Conservation (phyloP, 2,329 filamentous ascomycete genomes). For the Paecilomyces sp. region DNA sequence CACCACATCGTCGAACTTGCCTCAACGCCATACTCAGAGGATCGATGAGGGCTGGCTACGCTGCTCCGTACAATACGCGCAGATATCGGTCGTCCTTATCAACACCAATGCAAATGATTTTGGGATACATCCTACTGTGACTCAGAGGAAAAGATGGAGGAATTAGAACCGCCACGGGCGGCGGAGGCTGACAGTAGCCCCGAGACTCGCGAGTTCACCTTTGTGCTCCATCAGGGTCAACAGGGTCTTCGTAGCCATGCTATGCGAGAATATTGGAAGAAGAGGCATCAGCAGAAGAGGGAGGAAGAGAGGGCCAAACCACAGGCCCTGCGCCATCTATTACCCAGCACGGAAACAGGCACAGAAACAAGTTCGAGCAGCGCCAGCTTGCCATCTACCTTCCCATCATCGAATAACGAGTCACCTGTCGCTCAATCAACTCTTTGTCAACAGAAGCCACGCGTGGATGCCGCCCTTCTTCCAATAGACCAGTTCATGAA, state of each 20-base stretch:
- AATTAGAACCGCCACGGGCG: background rate
- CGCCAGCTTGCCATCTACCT: background rate
- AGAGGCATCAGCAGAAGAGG: conserved; percentile 13
- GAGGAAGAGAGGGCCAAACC: background rate
- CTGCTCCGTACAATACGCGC: background rate
- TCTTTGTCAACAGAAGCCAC: background rate
- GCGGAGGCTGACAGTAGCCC: background rate
- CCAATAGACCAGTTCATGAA: no score
- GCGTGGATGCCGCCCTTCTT: background rate
- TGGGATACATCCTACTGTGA: no score
- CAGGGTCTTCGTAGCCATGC: conserved; percentile 26
- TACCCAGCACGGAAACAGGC: background rate
- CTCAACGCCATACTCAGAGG: background rate
- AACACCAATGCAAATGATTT: background rate
- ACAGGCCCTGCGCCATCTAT: background rate
- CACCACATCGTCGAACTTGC: background rate
- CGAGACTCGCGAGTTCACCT: conserved; percentile 9
- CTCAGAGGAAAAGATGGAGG: background rate
- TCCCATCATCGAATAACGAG: background rate
- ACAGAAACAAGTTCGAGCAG: background rate
- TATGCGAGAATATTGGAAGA: conserved; percentile 31
- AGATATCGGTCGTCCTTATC: background rate
- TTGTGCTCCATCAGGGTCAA: conserved; percentile 13
- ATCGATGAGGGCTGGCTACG: background rate
- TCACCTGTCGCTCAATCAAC: background rate